Conservation (phyloP, 75 land plant species). For the Selaginella tamariscina region DNA sequence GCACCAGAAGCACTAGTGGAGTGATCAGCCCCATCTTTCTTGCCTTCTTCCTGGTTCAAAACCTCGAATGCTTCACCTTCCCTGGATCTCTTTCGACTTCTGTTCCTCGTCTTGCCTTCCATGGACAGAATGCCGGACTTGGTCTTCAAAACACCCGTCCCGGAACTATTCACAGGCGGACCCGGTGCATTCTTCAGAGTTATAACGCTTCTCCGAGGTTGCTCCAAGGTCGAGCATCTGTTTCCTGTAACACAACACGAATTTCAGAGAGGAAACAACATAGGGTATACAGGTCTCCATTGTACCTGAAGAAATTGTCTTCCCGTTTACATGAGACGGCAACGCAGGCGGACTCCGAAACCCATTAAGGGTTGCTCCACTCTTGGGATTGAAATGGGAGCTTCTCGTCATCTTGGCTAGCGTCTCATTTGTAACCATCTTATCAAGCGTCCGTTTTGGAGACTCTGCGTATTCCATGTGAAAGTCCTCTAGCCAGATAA, state of each 20-base stretch:
- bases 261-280: background rate
- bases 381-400: background rate
- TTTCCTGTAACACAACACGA: background rate
- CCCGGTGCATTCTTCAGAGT: background rate
- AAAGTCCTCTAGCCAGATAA: no score
- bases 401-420: slow-evolving; percentile 1
- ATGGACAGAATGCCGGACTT: background rate
- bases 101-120: background rate
- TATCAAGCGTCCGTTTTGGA: background rate
- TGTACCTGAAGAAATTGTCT: background rate
- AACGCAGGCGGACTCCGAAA: background rate
- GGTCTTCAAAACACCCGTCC: background rate
- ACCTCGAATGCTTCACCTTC: background rate
- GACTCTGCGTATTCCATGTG: slow-evolving; percentile 3
- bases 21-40: background rate
- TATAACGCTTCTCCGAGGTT: background rate
- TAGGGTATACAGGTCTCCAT: background rate
- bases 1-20: background rate
- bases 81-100: background rate
- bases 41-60: background rate
- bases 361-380: background rate
- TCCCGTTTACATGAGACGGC: background rate
- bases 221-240: background rate
- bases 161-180: background rate
- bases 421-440: background rate